A percentile compares a stretch with the other conserved stretches of the same genome.
These are phyloP conservation scores for Geosmithia putterillii DNA, from an alignment of 2,329 filamentous ascomycete species.

Conservation along the genomic window DNA sequence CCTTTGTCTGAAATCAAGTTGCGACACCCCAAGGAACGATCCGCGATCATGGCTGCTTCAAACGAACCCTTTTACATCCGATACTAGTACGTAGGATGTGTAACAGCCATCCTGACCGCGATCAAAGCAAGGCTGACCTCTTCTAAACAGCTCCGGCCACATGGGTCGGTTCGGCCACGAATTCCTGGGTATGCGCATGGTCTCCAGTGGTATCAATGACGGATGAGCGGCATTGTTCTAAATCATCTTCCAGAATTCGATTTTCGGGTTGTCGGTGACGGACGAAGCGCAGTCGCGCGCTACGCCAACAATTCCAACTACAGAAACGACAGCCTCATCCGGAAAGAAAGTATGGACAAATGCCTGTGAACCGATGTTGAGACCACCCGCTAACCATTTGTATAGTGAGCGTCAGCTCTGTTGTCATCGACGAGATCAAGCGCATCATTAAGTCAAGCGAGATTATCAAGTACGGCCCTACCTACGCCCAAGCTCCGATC, in stretches of 20 bases:
- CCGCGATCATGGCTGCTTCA: conserved; percentile 43
- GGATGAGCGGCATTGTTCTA: neutral
- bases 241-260: conserved; percentile 66
- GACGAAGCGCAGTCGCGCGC: conserved; percentile 81
- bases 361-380: neutral
- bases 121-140: conserved; percentile 1
- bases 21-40: no score
- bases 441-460: conserved; percentile 95
- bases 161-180: conserved; percentile 96
- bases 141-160: conserved; percentile 68
- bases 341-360: conserved; percentile 81
- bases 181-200: conserved; percentile 60
- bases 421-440: conserved; percentile 88
- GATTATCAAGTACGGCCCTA: conserved; percentile 71
- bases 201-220: neutral
- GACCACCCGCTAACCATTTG: neutral
- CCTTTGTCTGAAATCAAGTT: neutral
- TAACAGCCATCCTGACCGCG: neutral
- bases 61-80: conserved; percentile 88
- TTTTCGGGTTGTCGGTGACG: conserved; percentile 84
- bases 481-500: neutral
- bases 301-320: conserved; percentile 99
- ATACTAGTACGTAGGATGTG: conserved; percentile 66
- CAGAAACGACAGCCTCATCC: conserved; percentile 93
- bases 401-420: conserved; percentile 86